A percentile compares a stretch with the other conserved stretches of the same genome.
These are phyloP conservation scores for Diaporthe citri DNA, from an alignment of 2,329 filamentous ascomycete species.

Conservation along the genomic window DNA sequence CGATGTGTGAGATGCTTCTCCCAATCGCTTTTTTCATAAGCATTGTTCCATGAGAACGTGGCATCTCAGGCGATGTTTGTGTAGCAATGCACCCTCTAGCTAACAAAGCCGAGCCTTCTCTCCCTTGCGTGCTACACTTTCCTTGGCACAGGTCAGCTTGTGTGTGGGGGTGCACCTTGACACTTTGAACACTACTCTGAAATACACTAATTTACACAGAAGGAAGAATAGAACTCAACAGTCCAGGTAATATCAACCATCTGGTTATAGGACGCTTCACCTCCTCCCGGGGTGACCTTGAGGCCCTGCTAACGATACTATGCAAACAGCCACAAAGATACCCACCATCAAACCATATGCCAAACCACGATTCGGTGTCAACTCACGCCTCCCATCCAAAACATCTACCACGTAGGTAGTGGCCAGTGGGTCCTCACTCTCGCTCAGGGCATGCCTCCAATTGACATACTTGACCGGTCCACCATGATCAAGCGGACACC, in stretches of 20 bases:
- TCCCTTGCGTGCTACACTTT: too few species aligned
- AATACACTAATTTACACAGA: background rate
- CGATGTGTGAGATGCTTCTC: background rate
- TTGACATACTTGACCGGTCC: background rate
- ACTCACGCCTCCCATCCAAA: background rate
- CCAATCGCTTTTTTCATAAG: rapidly evolving
- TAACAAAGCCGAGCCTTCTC: too few species aligned
- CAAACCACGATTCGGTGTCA: background rate
- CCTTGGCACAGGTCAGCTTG: background rate
- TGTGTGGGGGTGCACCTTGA: background rate
- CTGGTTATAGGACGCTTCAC: background rate
- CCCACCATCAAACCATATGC: background rate
- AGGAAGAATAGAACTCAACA: too few species aligned
- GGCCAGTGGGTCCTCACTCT: background rate
- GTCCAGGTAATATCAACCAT: background rate
- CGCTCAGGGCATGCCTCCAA: background rate
- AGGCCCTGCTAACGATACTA: background rate
- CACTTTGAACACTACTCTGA: background rate
- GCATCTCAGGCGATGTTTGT: background rate
- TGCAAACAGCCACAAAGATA: background rate
- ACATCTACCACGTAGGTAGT: background rate
- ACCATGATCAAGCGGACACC: background rate
- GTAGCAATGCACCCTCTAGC: background rate
- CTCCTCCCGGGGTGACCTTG: background rate
- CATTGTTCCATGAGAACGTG: background rate